Percentiles rank a stretch among this genome's conserved stretches.
phyloP scores from a whole-genome alignment of 2,329 filamentous ascomycete genomes.

The Fusarium praegraminearum region DNA sequence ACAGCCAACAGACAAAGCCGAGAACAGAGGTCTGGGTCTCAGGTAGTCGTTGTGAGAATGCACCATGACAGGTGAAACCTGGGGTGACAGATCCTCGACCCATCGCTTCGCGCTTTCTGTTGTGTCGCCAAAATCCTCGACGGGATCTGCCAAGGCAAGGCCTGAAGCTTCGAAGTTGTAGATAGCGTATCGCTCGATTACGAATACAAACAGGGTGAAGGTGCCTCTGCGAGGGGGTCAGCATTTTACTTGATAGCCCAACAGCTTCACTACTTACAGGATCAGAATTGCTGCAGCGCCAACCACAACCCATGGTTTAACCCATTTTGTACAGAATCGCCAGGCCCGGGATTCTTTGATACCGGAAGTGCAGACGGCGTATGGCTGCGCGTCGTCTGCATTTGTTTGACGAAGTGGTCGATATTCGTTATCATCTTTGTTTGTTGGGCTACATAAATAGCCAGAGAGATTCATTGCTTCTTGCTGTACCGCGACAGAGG shows the following conservation, averaged over 20 bases:
- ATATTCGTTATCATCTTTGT: constrained; percentile 31
- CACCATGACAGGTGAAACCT: constrained; percentile 39
- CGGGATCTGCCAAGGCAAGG: constrained; percentile 23
- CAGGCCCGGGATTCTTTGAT: neutral
- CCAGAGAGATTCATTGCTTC: constrained; percentile 14
- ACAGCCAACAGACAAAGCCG: constrained; percentile 69
- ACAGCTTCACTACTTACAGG: constrained; percentile 18
- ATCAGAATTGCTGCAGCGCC: constrained; percentile 8
- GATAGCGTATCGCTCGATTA: constrained; percentile 28
- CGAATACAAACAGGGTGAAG: constrained; percentile 25
- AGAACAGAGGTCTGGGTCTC: constrained; percentile 71
- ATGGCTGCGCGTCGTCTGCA: neutral
- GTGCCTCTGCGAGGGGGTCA: constrained; percentile 24
- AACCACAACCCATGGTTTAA: constrained; percentile 6
- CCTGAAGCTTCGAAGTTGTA: constrained; percentile 34
- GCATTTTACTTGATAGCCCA: neutral
- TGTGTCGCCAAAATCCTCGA: constrained; percentile 20
- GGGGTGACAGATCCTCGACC: constrained; percentile 31
- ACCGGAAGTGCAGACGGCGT: neutral
- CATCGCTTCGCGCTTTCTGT: constrained; percentile 31
- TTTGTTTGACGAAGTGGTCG: constrained; percentile 15
- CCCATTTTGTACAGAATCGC: neutral
- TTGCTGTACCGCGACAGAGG: neutral
- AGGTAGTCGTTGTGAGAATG: constrained; percentile 79
- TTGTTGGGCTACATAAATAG: constrained; percentile 25